Percentiles rank a stretch among this genome's conserved stretches.
Conservation (phyloP, 805 yeast genomes). For the Monosporozyma siamensis region DNA sequence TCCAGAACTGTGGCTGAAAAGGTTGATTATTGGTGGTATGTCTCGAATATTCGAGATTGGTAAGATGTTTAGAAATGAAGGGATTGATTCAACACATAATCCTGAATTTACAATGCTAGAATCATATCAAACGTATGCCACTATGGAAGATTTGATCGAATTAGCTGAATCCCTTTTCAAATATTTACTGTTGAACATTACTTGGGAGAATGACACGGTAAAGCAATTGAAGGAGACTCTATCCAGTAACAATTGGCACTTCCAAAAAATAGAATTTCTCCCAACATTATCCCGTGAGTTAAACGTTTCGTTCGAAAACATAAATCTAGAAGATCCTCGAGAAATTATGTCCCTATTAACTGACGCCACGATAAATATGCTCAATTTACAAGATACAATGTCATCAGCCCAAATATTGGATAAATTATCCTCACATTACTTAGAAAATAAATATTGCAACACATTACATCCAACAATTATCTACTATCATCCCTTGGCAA, state of each 20-base stretch:
- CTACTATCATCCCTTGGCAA: slow-evolving; percentile 68
- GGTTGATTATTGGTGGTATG: slow-evolving; percentile 73
- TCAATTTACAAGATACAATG: neutral
- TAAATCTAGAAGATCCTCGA: slow-evolving; percentile 27
- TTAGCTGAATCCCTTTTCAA: slow-evolving; percentile 52
- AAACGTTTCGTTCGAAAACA: slow-evolving; percentile 10
- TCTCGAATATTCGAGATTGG: slow-evolving; percentile 86
- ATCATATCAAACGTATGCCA: slow-evolving; percentile 67
- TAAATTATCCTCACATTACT: slow-evolving; percentile 44
- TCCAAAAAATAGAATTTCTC: slow-evolving; percentile 27
- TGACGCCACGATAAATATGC: neutral
- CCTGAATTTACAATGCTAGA: slow-evolving; percentile 92
- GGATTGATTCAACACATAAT: slow-evolving; percentile 85
- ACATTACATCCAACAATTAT: slow-evolving; percentile 55
- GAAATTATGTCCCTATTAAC: neutral
- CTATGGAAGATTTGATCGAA: slow-evolving; percentile 54
- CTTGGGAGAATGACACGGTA: slow-evolving; percentile 1
- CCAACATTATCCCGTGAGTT: slow-evolving; percentile 22
- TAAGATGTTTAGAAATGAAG: slow-evolving; percentile 80
- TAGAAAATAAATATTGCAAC: slow-evolving; percentile 54
- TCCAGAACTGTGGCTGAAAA: slow-evolving; percentile 90
- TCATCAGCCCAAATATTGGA: slow-evolving; percentile 59
- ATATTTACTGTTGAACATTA: slow-evolving; percentile 20
- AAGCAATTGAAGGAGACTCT: slow-evolving; percentile 9
- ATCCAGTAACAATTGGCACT: slow-evolving; percentile 16